These are phyloP conservation scores for Kodamaea fungicola DNA, from an alignment of 1,139 yeast genomes.

Conservation along the genomic window DNA sequence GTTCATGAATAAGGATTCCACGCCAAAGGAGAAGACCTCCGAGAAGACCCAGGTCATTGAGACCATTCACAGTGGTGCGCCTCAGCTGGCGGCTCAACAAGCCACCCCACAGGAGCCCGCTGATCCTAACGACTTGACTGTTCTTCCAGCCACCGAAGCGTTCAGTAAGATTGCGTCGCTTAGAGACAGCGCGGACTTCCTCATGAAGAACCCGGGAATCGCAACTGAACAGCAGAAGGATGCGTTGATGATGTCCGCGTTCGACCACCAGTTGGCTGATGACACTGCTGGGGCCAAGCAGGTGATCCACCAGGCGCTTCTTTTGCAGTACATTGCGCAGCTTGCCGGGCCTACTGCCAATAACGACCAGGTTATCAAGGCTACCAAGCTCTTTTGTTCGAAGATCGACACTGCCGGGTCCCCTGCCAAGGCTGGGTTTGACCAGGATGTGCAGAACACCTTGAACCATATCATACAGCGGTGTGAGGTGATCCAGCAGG, in stretches of 20 bases:
- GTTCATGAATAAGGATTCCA: constrained; percentile 54
- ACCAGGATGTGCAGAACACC: constrained; percentile 70
- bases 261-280: constrained; percentile 72
- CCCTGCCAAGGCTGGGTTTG: constrained; percentile 65
- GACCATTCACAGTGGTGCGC: constrained; percentile 10
- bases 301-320: constrained; percentile 73
- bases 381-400: constrained; percentile 66
- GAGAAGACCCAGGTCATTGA: constrained; percentile 26
- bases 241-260: constrained; percentile 89
- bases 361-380: constrained; percentile 40
- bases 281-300: constrained; percentile 52
- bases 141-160: constrained; percentile 56
- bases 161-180: constrained; percentile 59
- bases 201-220: constrained; percentile 62
- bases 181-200: constrained; percentile 46
- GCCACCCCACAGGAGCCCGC: constrained; percentile 17
- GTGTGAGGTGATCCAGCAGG: constrained; percentile 61
- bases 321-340: constrained; percentile 74
- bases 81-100: background rate
- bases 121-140: constrained; percentile 31
- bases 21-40: constrained; percentile 29
- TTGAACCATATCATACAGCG: constrained; percentile 69
- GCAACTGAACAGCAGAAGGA: constrained; percentile 85
- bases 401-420: constrained; percentile 53
- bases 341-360: constrained; percentile 43